These are phyloP conservation scores for Stagonosporopsis rhizophila DNA, from an alignment of 2,329 filamentous ascomycete species.

Conservation along the genomic window DNA sequence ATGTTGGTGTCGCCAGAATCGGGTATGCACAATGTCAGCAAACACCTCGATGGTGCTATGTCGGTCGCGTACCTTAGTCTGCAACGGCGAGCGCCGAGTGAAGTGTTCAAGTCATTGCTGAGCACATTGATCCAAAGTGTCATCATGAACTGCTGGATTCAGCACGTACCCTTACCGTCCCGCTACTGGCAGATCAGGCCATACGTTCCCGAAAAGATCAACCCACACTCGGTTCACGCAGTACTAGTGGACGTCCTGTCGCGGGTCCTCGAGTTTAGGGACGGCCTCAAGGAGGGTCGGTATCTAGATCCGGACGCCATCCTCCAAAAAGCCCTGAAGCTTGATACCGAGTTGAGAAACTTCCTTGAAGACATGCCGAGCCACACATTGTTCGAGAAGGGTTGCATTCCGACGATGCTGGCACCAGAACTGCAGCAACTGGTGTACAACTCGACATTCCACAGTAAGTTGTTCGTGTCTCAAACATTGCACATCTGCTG, in stretches of 20 bases:
- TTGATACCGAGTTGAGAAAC: slow-evolving; percentile 24
- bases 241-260: slow-evolving; percentile 29
- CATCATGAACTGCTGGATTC: slow-evolving; percentile 38
- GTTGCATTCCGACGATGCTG: slow-evolving; percentile 10
- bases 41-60: slow-evolving; percentile 39
- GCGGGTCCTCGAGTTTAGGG: slow-evolving; percentile 26
- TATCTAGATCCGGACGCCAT: slow-evolving; percentile 12
- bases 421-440: slow-evolving; percentile 18
- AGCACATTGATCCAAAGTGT: slow-evolving; percentile 30
- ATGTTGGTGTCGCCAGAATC: slow-evolving; percentile 25
- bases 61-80: slow-evolving; percentile 31
- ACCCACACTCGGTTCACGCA: slow-evolving; percentile 19
- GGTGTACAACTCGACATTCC: slow-evolving; percentile 30
- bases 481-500: background rate
- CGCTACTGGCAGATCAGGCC: slow-evolving; percentile 23
- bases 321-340: slow-evolving; percentile 19
- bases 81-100: slow-evolving; percentile 23
- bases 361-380: slow-evolving; percentile 27
- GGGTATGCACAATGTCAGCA: slow-evolving; percentile 33
- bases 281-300: slow-evolving; percentile 9
- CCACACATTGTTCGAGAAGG: slow-evolving; percentile 18
- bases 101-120: slow-evolving; percentile 21
- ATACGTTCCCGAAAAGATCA: slow-evolving; percentile 13
- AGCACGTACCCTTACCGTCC: slow-evolving; percentile 27
- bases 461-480: slow-evolving; percentile 15